A percentile compares a stretch with the other conserved stretches of the same genome.
Evolutionary conservation across 352 stramenopile species (phyloP).

Genomic region (Paralagenidium karlingii): DNA sequence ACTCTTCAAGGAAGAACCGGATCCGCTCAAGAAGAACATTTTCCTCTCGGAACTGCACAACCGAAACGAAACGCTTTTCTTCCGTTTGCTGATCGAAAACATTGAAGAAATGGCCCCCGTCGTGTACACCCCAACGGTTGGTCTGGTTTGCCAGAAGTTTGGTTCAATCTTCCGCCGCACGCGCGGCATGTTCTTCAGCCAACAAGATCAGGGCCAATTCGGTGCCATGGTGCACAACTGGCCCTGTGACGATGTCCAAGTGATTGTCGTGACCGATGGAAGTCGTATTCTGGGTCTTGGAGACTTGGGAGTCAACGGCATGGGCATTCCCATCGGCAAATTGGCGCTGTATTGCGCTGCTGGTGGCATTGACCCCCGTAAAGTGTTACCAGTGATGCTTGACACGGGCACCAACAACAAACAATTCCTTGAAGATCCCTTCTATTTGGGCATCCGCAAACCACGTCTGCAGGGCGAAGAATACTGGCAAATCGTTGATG

Average conservation of each 20-base stretch:
- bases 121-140: conserved; percentile 97
- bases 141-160: conserved; percentile 89
- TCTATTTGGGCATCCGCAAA: conserved; percentile 92
- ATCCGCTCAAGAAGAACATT: conserved; percentile 87
- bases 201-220: conserved; percentile 84
- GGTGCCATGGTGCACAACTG: conserved; percentile 92
- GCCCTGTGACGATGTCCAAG: conserved; percentile 92
- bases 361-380: conserved; percentile 89
- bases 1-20: conserved; percentile 43
- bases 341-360: conserved; percentile 92
- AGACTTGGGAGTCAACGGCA: conserved; percentile 94
- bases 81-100: conserved; percentile 86
- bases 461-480: conserved; percentile 78
- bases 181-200: conserved; percentile 92
- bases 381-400: conserved; percentile 90
- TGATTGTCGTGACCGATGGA: conserved; percentile 97
- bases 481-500: conserved; percentile 94
- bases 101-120: conserved; percentile 89
- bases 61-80: conserved; percentile 94
- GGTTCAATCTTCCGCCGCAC: conserved; percentile 82
- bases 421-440: conserved; percentile 85
- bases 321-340: conserved; percentile 97
- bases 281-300: conserved; percentile 94
- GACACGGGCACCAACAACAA: conserved; percentile 97
- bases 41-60: conserved; percentile 92